Evolutionary conservation across 1,139 yeast species (phyloP), one percentile per base, ranked within the genome.

Genomic region (Lodderomyces oxycetoniae): DNA sequence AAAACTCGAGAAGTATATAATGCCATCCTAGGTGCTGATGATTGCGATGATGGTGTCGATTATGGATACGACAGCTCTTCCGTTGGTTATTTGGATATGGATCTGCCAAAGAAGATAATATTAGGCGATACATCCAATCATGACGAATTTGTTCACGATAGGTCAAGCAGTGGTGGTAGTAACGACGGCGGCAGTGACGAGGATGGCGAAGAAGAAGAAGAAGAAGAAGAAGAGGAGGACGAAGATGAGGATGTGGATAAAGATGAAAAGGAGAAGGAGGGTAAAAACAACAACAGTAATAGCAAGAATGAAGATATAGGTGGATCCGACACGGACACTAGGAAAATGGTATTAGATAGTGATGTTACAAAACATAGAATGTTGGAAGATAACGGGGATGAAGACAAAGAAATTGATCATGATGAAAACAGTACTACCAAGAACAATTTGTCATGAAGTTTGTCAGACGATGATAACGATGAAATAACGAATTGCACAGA

Each of bases 1-100:
- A 65, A 66, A 37, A 69, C 74, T 0, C 50, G 75, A 39, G 74
- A 68, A 39, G 57, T 67, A 19, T 69, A 69, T 38, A 69, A 68
- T 43, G 72, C 63, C 6, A 71, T 69, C 0, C 49, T 68, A 23
- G 75, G 75, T 1, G 63, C 68, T 3, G 67, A 63, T 26, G 55
- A 55, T 9, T 60, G 39, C 8, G 46, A 38, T 4, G 36, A 35
- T 4, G 49, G 43, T 15, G 47, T 41, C 6, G 40, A 45, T 4
- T 50, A 43, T 40, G 66, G 61, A 3, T 61, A 59, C 42, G 67
- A 61, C 33, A 48, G 64, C 11, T 54, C 61, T 6, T 48, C 60
- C 2, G 63, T 59, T n/a, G 67, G 67, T 6, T 55, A 55, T 37
- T 52, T 60, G 23, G 71, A 65, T 38, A 52, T 59, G 33, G 67